phyloP scores from a whole-genome alignment of 495 filamentous ascomycete genomes.

The Glonium stellatum region DNA sequence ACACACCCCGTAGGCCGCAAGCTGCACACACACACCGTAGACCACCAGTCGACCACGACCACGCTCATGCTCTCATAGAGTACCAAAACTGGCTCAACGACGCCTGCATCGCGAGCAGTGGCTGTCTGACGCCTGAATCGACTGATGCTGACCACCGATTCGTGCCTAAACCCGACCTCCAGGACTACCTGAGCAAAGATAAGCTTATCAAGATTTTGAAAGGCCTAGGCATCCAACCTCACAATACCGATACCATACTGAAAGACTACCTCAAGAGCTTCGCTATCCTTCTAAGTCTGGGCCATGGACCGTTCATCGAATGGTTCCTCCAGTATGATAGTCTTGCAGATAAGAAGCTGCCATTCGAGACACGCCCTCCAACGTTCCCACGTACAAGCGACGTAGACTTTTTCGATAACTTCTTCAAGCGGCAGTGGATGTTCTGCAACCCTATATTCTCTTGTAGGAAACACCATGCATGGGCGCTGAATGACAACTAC shows the following conservation, averaged over 20 bases:
- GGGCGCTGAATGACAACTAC: conserved; percentile 4
- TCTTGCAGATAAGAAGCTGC: conserved; percentile 27
- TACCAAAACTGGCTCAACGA: too few relatives aligned
- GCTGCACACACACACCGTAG: too few relatives aligned
- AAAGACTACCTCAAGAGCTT: conserved; percentile 24
- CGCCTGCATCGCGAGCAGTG: too few relatives aligned
- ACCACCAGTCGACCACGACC: too few relatives aligned
- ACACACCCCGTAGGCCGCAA: too few relatives aligned
- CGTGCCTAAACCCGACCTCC: too few relatives aligned
- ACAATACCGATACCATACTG: not conserved
- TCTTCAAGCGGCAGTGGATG: conserved; percentile 34
- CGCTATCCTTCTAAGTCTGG: conserved; percentile 30
- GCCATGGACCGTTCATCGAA: conserved; percentile 19
- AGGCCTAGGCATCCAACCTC: too few relatives aligned
- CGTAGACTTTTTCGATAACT: conserved; percentile 16
- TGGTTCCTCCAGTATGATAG: conserved; percentile 25
- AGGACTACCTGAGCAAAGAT: too few relatives aligned
- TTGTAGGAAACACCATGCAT: not conserved
- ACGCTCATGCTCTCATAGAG: too few relatives aligned
- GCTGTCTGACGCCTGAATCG: too few relatives aligned
- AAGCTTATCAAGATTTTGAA: too few relatives aligned
- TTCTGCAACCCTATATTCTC: conserved; percentile 30
- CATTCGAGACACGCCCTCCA: conserved; percentile 17
- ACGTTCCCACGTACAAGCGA: conserved; percentile 9
- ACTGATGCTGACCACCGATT: too few relatives aligned